phyloP scores from a whole-genome alignment of 1,139 yeast genomes.

The Geotrichum cucujoidarum region DNA sequence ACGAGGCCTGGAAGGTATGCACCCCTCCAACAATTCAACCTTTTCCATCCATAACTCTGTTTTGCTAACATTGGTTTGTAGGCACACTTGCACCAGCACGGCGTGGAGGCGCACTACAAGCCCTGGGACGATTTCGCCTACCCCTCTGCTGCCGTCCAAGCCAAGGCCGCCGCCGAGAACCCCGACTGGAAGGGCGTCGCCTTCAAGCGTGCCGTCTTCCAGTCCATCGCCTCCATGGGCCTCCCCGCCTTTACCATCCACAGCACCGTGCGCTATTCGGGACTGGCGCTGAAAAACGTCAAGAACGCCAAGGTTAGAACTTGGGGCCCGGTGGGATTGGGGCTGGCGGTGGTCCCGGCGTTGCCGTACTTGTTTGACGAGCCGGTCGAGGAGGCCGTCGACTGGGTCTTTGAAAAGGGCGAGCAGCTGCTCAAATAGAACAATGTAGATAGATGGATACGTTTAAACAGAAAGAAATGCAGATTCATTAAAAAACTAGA shows the following conservation, averaged over 20 bases:
- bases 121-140: conserved; percentile 61
- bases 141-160: conserved; percentile 29
- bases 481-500: no score
- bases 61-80: background rate
- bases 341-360: conserved; percentile 71
- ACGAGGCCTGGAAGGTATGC: conserved; percentile 59
- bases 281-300: conserved; percentile 46
- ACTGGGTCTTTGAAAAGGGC: conserved; percentile 57
- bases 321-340: conserved; percentile 75
- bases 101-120: conserved; percentile 58
- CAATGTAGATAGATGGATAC: no score
- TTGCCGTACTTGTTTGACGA: conserved; percentile 77
- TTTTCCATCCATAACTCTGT: background rate
- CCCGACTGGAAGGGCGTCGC: conserved; percentile 63
- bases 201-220: conserved; percentile 70
- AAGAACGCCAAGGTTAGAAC: conserved; percentile 49
- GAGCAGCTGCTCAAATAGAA: conserved; percentile 35
- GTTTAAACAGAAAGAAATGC: no score
- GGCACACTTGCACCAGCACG: conserved; percentile 62
- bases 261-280: conserved; percentile 67
- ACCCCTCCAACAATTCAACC: conserved; percentile 4
- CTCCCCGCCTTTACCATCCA: conserved; percentile 85
- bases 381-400: conserved; percentile 71
- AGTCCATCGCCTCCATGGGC: conserved; percentile 80
- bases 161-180: conserved; percentile 40